phyloP scores from a whole-genome alignment of 495 filamentous ascomycete genomes.

The Coniosporium apollinis region DNA sequence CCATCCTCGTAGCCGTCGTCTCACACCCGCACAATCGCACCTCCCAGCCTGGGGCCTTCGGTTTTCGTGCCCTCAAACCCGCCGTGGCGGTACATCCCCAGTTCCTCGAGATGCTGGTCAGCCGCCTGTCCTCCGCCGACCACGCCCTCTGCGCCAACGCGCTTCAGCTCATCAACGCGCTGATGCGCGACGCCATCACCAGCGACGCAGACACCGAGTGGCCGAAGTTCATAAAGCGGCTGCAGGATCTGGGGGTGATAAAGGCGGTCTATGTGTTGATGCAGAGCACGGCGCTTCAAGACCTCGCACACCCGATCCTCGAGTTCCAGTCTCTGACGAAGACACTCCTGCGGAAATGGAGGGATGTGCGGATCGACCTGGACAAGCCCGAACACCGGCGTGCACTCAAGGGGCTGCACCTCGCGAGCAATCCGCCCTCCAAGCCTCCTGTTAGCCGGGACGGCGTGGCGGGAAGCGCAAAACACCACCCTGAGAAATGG shows the following conservation, averaged over 20 bases:
- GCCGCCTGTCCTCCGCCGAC: constrained; percentile 76
- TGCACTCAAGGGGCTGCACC: constrained; percentile 66
- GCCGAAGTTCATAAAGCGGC: constrained; percentile 82
- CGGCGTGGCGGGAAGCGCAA: constrained; percentile 26
- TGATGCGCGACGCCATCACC: constrained; percentile 87
- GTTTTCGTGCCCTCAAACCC: constrained; percentile 81
- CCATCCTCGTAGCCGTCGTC: constrained; percentile 83
- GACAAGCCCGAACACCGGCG: constrained; percentile 79
- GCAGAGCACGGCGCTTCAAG: constrained; percentile 86
- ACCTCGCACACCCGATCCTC: constrained; percentile 79
- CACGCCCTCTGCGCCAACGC: constrained; percentile 95
- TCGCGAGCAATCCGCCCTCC: constrained; percentile 60
- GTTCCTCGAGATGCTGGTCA: constrained; percentile 87
- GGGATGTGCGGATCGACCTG: constrained; percentile 64
- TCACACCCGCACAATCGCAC: constrained; percentile 47
- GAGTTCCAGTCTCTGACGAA: constrained; percentile 93
- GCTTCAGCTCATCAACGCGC: constrained; percentile 80
- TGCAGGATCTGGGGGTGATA: constrained; percentile 89
- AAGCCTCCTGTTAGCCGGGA: constrained; percentile 11
- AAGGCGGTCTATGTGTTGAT: constrained; percentile 78
- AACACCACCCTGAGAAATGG: constrained; percentile 88
- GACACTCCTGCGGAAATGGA: constrained; percentile 78
- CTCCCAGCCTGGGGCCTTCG: constrained; percentile 42
- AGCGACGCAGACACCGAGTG: constrained; percentile 64
- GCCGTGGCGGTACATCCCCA: constrained; percentile 80